phyloP scores from a whole-genome alignment of 352 stramenopile species.

The Phytophthora tentaculata region DNA sequence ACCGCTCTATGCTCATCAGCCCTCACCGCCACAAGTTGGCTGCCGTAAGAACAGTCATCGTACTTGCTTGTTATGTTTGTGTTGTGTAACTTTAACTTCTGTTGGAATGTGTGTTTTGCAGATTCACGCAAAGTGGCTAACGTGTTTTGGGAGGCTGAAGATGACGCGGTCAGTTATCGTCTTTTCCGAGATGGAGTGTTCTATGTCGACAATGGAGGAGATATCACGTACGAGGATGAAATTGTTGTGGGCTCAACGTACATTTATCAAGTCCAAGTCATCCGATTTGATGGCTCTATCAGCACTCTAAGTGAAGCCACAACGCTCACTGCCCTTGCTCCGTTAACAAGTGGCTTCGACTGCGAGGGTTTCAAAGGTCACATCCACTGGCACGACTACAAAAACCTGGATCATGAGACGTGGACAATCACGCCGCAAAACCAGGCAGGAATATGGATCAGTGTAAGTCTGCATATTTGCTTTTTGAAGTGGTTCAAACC shows the following conservation, averaged over 20 bases:
- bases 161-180: slow-evolving; percentile 38
- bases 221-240: slow-evolving; percentile 50
- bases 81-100: no score
- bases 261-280: slow-evolving; percentile 41
- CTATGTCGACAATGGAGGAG: slow-evolving; percentile 30
- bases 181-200: slow-evolving; percentile 42
- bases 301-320: slow-evolving; percentile 43
- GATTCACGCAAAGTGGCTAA: slow-evolving; percentile 40
- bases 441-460: slow-evolving; percentile 41
- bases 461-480: slow-evolving; percentile 30
- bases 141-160: slow-evolving; percentile 41
- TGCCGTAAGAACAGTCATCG: slow-evolving; percentile 48
- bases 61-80: no score
- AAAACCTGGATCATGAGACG: slow-evolving; percentile 34
- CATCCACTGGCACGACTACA: slow-evolving; percentile 50
- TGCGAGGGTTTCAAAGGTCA: slow-evolving; percentile 39
- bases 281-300: slow-evolving; percentile 25
- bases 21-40: slow-evolving; percentile 46
- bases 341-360: slow-evolving; percentile 30
- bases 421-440: slow-evolving; percentile 47
- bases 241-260: slow-evolving; percentile 44
- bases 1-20: slow-evolving; percentile 37
- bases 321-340: slow-evolving; percentile 17
- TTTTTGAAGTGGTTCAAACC: neutral
- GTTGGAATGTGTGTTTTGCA: no score